These are phyloP conservation scores for Agastache rugosa DNA, from an alignment of 257 asterid genomes.

Conservation along the genomic window DNA sequence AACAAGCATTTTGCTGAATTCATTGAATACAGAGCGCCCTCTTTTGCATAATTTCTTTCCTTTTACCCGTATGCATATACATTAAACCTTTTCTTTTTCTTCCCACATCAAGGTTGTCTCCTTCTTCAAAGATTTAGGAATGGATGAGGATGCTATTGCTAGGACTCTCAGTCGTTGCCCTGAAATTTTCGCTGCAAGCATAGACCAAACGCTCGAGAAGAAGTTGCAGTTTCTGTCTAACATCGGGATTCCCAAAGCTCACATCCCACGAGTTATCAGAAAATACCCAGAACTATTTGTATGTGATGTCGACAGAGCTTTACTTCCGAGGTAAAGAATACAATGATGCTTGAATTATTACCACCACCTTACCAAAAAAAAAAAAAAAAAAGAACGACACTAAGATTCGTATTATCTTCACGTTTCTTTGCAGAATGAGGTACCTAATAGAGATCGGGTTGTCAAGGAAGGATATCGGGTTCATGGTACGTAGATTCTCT, in stretches of 20 bases:
- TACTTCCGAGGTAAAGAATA: conserved; percentile 77
- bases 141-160: conserved; percentile 69
- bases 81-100: background rate
- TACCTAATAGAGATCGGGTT: conserved; percentile 71
- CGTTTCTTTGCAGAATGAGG: conserved; percentile 52
- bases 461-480: conserved; percentile 66
- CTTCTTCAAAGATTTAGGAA: conserved; percentile 76
- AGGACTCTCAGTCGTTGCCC: conserved; percentile 82
- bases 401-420: background rate
- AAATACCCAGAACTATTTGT: conserved; percentile 89
- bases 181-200: conserved; percentile 74
- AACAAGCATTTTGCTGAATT: background rate
- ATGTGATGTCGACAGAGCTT: conserved; percentile 73
- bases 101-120: conserved; percentile 60
- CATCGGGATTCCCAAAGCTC: conserved; percentile 65
- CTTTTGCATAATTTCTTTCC: background rate
- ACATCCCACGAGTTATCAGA: conserved; percentile 76
- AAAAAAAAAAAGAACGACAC: background rate
- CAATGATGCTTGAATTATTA: background rate
- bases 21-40: conserved; percentile 2
- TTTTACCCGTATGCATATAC: background rate
- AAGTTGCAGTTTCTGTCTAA: conserved; percentile 69
- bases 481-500: conserved; percentile 80
- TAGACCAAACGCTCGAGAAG: conserved; percentile 69
- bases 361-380: no score